Conservation (phyloP, 164 flowering plant species). For the Magnolia officinalis region DNA sequence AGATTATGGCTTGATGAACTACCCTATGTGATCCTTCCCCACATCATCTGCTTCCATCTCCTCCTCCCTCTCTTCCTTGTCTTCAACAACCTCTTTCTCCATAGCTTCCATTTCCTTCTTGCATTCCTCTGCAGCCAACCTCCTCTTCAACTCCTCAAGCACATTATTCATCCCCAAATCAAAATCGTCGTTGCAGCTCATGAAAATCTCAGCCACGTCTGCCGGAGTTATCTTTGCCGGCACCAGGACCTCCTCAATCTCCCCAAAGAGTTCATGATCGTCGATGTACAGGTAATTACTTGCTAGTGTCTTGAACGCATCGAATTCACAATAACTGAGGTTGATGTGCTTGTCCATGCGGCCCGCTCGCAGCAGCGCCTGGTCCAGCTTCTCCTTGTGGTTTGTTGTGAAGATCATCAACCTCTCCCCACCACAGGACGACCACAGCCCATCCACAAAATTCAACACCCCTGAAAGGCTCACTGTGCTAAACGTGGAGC, state of each 20-base stretch:
- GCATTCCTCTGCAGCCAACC: neutral
- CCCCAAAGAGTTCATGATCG: constrained; percentile 15
- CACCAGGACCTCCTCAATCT: constrained; percentile 18
- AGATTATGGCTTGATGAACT: too few species aligned
- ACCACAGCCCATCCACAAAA: constrained; percentile 37
- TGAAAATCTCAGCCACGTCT: constrained; percentile 29
- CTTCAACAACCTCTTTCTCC: neutral
- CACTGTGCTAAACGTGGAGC: neutral
- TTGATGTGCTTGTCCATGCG: constrained; percentile 34
- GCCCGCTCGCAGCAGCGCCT: constrained; percentile 26
- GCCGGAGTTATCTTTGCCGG: constrained; percentile 26
- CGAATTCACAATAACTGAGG: constrained; percentile 20
- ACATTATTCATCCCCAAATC: constrained; percentile 22
- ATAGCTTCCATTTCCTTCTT: constrained; percentile 8
- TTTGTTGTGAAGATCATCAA: constrained; percentile 33
- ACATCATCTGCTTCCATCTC: constrained; percentile 25
- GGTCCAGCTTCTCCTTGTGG: constrained; percentile 33
- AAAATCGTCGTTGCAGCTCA: constrained; percentile 30
- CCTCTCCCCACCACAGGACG: constrained; percentile 32
- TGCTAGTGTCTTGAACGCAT: constrained; percentile 22
- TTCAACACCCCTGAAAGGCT: constrained; percentile 19
- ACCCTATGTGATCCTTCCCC: too few species aligned
- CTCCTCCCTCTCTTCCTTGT: neutral
- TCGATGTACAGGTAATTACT: constrained; percentile 23
- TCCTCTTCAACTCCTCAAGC: constrained; percentile 19